Evolutionary conservation across 1,139 yeast species (phyloP).

Genomic region (Kodamaea arcana): DNA sequence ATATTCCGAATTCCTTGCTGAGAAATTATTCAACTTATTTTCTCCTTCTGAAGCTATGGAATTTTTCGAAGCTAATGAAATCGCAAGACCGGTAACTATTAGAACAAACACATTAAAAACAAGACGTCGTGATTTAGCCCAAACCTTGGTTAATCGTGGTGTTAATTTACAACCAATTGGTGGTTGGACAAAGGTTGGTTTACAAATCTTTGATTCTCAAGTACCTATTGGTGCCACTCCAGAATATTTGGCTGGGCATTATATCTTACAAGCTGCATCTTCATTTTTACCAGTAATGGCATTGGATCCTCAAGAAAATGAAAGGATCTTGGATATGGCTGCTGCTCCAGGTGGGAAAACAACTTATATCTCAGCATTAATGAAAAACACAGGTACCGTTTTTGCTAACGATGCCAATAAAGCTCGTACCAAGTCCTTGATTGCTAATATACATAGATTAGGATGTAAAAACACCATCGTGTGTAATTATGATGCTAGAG

Average conservation of each 20-base stretch:
- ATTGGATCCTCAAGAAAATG: conserved; percentile 90
- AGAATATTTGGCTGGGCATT: conserved; percentile 96
- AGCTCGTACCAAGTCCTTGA: conserved; percentile 90
- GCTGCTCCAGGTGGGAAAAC: conserved; percentile 99
- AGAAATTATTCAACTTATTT: conserved; percentile 83
- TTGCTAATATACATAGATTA: conserved; percentile 95
- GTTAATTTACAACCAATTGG: conserved; percentile 97
- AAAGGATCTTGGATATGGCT: conserved; percentile 96
- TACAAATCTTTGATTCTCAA: conserved; percentile 95
- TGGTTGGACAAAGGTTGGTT: conserved; percentile 95
- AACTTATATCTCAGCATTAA: conserved; percentile 89
- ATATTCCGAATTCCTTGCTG: conserved; percentile 92
- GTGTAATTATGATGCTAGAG: conserved; percentile 97
- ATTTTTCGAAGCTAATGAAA: conserved; percentile 97
- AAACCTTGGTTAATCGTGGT: conserved; percentile 91
- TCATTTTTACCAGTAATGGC: conserved; percentile 98
- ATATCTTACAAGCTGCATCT: conserved; percentile 96
- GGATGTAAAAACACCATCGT: conserved; percentile 97
- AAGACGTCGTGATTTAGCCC: conserved; percentile 94
- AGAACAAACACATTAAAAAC: conserved; percentile 94
- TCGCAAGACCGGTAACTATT: conserved; percentile 92
- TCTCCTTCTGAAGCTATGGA: conserved; percentile 96
- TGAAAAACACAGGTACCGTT: conserved; percentile 97
- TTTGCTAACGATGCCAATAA: conserved; percentile 97
- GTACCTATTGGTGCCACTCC: conserved; percentile 99